Evolutionary conservation across 1,139 yeast genomes (phyloP), one percentile per base, ranked within the genome.

Genomic region (Debaryomyces subglobosus): DNA sequence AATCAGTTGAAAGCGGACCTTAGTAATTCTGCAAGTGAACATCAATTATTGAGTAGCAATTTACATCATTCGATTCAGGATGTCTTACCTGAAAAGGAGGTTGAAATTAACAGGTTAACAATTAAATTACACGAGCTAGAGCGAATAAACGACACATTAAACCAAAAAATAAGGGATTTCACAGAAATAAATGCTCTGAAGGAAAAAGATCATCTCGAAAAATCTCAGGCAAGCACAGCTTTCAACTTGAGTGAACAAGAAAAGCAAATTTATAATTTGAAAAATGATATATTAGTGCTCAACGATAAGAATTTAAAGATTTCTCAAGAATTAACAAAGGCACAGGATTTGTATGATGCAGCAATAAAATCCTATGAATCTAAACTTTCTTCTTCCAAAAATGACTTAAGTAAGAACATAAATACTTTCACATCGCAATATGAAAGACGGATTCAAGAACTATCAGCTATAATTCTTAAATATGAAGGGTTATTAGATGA

Each of bases 401-500:
- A 61, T 21, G 74, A 71, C 18, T 54, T 65, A 5, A 56, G 61
- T 9, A 63, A 64, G 16, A 66, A 59, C 38, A 50, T 65, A 7
- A 53, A 56, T 29, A 48, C 63, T 8, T 55, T 62, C 18, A 58
- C 62, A 10, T 49, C 56, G 15, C 68, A 63, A 38, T 59, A 63
- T 46, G 73, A 69, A 35, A 65, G 61, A 48, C 69, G 65, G 47
- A 62, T 72, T 15, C 69, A 69, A 49, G 76, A 72, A 39, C 53
- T 72, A 20, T 53, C 64, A 2, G 56, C 68, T 2, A 61, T 63
- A 1, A 55, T 74, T 1, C 49, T 65, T 16, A 68, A 64, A 51
- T 74, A 66, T 52, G 79, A 75, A 55, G 58, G 60, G 2, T 52
- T 72, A 16, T 53, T 78, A 1, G 76, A 72, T 41, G 75, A 71